These are phyloP conservation scores for Naganishia randhawae DNA, from an alignment of 768 basidiomycete genomes.

Conservation along the genomic window DNA sequence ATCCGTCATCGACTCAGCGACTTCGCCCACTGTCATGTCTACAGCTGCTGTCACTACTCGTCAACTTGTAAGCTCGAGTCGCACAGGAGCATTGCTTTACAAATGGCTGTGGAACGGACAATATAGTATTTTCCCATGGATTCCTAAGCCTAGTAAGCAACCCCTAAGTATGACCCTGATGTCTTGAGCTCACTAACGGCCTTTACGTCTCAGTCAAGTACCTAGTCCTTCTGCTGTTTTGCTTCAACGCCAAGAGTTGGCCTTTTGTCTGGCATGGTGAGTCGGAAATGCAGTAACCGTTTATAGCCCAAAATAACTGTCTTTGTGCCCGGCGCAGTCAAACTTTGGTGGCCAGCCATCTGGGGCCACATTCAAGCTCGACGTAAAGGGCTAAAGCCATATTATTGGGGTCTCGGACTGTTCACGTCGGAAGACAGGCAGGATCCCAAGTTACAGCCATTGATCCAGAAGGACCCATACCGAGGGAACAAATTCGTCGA, in stretches of 20 bases:
- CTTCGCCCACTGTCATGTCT: not conserved
- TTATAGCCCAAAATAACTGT: not conserved
- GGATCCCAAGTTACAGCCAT: not conserved
- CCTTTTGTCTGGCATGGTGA: slow-evolving; percentile 31
- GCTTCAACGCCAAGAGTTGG: slow-evolving; percentile 29
- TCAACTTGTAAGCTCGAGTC: not conserved
- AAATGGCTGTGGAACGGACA: slow-evolving; percentile 20
- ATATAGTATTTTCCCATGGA: slow-evolving; percentile 24
- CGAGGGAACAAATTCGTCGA: slow-evolving; percentile 16
- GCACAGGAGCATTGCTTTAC: not conserved
- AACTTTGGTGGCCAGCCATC: slow-evolving; percentile 30
- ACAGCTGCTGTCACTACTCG: not conserved
- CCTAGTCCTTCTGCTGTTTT: slow-evolving; percentile 24
- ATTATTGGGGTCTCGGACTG: slow-evolving; percentile 21
- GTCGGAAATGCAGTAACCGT: not conserved
- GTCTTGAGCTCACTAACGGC: not conserved
- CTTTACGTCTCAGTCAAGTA: slow-evolving; percentile 21
- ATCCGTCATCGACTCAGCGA: not conserved
- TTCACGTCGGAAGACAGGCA: slow-evolving; percentile 14
- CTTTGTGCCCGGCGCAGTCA: not conserved
- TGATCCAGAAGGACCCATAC: not conserved
- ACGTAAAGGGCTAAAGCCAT: not conserved
- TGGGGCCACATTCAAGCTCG: slow-evolving; percentile 21
- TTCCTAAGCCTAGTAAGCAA: slow-evolving; percentile 23
- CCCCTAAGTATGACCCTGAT: not conserved